Base-by-base conservation (phyloP, 1,139 yeast species). In the Lodderomyces parapsilosis region DNA sequence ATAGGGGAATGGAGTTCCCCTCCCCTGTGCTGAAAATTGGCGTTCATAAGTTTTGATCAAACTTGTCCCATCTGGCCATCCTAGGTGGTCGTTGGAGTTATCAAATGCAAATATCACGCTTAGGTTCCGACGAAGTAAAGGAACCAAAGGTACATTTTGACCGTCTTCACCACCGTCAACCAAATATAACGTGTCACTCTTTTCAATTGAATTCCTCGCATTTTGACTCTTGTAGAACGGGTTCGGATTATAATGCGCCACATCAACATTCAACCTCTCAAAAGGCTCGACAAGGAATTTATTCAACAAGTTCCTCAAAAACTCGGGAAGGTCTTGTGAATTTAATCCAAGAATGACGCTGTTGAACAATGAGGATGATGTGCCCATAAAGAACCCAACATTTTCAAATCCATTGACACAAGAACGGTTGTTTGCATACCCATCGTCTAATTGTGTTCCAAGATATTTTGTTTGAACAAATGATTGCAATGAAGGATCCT, bases 291-390 rank as follows among this genome's bases (percentile, higher is more conserved):
- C 48, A 50, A 83, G 68, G 55, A 81, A 70, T 39, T 62, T 57
- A 25, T 65, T 63, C 9, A 76, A 57, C 23, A 84, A 56, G 36
- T 71, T 64, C 54, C 76, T 76, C 6, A 76, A 22, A 74, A 62
- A 28, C 79, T 59, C 31, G 80, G 71, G 1, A 83, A 69, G 13
- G 74, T 58, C 47, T 73, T 68, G 24, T 58, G 59, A 7, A 62
- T 66, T 49, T 74, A 69, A 46, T 83, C 83, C 48, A 85, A 63
- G 46, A 78, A 86, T 60, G 53, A 84, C 81, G 57, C 81, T 80
- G 63, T 87, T 87, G 67, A 88, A 89, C 44, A 89, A 68, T 1
- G 93, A 74, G 0, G 95, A 85, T 0, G 95, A 86, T 2, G 95
- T 83, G 36, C 95, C 96, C 71, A 86, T 67, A 39, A 85, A 71